A percentile compares a stretch with the other conserved stretches of the same genome.
These are phyloP conservation scores for Alternaria brassicae DNA, from an alignment of 2,329 filamentous ascomycete species.

Conservation along the genomic window DNA sequence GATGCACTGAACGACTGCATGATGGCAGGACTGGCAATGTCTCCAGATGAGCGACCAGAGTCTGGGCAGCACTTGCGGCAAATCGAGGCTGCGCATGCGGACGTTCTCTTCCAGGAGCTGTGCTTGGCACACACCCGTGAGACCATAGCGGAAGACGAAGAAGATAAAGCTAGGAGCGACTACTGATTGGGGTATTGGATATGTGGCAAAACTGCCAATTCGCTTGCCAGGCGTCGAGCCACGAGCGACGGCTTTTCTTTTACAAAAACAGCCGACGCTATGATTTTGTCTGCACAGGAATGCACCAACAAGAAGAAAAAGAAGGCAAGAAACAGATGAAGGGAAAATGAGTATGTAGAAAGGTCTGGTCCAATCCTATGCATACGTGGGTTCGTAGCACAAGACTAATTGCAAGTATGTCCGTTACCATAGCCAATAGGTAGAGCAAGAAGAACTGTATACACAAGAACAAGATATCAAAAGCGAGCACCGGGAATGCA, in stretches of 20 bases:
- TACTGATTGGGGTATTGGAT: neutral
- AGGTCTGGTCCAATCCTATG: neutral
- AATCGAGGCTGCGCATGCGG: neutral
- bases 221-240: neutral
- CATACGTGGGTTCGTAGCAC: neutral
- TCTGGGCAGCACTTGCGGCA: constrained; percentile 4
- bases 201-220: neutral
- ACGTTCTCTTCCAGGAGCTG: neutral
- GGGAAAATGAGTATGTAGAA: neutral
- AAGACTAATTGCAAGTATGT: neutral
- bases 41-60: constrained; percentile 10
- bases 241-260: neutral
- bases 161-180: neutral
- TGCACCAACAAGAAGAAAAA: neutral
- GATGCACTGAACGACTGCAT: constrained; percentile 26
- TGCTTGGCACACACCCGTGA: neutral
- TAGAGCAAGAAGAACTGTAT: neutral
- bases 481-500: neutral
- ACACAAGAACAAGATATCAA: neutral
- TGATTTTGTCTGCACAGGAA: neutral
- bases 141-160: neutral
- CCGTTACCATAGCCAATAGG: neutral
- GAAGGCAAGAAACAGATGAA: neutral
- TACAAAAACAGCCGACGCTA: neutral
- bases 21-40: constrained; percentile 20